These are phyloP conservation scores for Atalantia buxifolia DNA, from an alignment of 345 rosid species.

Conservation along the genomic window DNA sequence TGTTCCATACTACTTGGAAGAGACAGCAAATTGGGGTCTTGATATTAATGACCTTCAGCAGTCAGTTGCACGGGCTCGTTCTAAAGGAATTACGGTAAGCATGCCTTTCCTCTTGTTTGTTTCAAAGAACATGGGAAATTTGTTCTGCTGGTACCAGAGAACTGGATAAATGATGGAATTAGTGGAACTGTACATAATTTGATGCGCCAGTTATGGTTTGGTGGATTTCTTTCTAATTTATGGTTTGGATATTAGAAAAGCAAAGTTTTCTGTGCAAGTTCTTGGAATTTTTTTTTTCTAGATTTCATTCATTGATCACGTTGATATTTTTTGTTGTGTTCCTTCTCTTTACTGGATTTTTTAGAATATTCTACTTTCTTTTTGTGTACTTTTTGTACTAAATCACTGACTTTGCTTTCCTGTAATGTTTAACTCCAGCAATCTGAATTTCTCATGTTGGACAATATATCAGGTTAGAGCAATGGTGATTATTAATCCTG, in stretches of 20 bases:
- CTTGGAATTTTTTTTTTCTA: not conserved
- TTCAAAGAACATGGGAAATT: conserved; percentile 6
- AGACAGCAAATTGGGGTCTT: conserved; percentile 98
- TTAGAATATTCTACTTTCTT: not conserved
- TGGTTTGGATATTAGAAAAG: not conserved
- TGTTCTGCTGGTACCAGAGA: not conserved
- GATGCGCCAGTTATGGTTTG: not conserved
- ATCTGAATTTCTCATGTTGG: conserved; percentile 8
- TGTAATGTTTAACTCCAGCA: not conserved
- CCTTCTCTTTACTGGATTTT: not conserved
- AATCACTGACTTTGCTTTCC: conserved; percentile 3
- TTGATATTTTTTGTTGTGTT: conserved; percentile 6
- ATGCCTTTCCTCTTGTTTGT: conserved; percentile 18
- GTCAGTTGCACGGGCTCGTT: conserved; percentile 75
- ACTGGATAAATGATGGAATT: conserved; percentile 9
- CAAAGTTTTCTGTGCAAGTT: not conserved
- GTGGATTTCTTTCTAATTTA: not conserved
- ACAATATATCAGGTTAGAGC: conserved; percentile 69
- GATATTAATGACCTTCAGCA: conserved; percentile 73
- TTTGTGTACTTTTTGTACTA: not conserved
- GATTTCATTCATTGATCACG: not conserved
- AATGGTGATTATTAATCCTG: conserved; percentile 98
- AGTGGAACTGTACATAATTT: not conserved
- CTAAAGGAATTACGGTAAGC: conserved; percentile 83
- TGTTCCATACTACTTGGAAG: conserved; percentile 89